Evolutionary conservation across 2,329 filamentous ascomycete genomes (phyloP), one percentile per base, ranked within the genome.

Genomic region (Colletotrichum filicis): DNA sequence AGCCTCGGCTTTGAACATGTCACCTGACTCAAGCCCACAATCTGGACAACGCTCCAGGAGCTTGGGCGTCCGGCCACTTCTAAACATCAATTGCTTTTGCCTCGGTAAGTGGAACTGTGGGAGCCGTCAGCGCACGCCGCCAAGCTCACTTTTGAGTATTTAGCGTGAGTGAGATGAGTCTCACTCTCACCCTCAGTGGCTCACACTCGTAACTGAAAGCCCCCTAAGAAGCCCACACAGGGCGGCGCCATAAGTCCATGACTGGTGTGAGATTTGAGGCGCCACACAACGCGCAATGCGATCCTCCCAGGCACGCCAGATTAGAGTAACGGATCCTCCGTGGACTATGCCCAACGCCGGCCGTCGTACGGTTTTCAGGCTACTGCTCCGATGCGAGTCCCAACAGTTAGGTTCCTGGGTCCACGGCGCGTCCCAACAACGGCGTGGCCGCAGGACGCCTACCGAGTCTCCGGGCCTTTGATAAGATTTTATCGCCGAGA

Each of bases 51-150:
- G 2, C 30, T 14, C 11, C 4, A 26, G 16, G 42, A 26, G n/a
- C n/a, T 37, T n/a, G 37, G 4, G 8, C 19, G 11, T 49, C 46
- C 56, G 24, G 46, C 14, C 61, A 6, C 8, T 6, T 42, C 12
- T 55, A 14, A 26, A 14, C 32, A n/a, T 3, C 12, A 22, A 11
- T 16, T 24, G 5, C 26, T 7, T 32, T 12, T 11, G 12, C 62
- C 62, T 65, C 62, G 62, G 62, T 28, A 65, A 65, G 62, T 65
- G 62, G 62, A 42, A 5, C 62, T 11, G 1, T 8, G 42, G 7
- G 22, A n/a, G 52, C 52, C 8, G 12, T 24, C 24, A 30, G 9
- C 28, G 6, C 19, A 30, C 28, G 30, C 46, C 5, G 61, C 28
- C 60, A 30, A 32, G 59, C 59, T 49, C 26, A 16, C 1, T 30